Evolutionary conservation across 495 filamentous ascomycete species (phyloP), one percentile per base, ranked within the genome.

Genomic region (Thermothielavioides terrestris): DNA sequence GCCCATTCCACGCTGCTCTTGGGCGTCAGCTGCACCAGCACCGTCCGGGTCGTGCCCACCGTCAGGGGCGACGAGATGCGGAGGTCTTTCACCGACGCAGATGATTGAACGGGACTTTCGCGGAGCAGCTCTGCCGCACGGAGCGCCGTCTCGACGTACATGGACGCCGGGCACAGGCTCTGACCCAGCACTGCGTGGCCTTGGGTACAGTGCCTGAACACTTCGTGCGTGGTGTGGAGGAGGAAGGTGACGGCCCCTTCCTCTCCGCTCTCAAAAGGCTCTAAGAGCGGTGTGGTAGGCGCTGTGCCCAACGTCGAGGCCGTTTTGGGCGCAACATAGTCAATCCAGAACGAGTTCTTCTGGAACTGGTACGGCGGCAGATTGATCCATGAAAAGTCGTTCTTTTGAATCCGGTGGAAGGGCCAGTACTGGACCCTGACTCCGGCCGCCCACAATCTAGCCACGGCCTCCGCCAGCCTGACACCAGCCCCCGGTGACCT

Each of bases 301-400:
- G n/a, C n/a, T n/a, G n/a, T n/a, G n/a, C n/a, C n/a, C n/a, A n/a
- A n/a, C n/a, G n/a, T n/a, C n/a, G n/a, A n/a, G n/a, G n/a, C n/a
- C n/a, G n/a, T n/a, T n/a, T n/a, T n/a, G n/a, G n/a, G n/a, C n/a
- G n/a, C n/a, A n/a, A n/a, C n/a, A 4, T 15, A 34, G 3, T 34
- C 31, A 4, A 55, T 15, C 47, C 47, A 55, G 27, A 76, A 71
- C 0, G 54, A 34, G 0, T 67, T 52, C 47, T 70, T 69, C 22
- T 77, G 73, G 39, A 82, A 82, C 49, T 78, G 73, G 36, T 79
- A 80, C 0, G 77, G 70, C 10, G 78, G 78, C 1, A 81, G 65
- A 1, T 63, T 42, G n/a, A 78, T 6, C 6, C 36, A 47, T 17
- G 23, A 9, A 18, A 34, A 30, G 1, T 9, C 31, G 31, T 21